Base-by-base conservation (phyloP, 345 rosid species). In the Raphanus raphanistrum region DNA sequence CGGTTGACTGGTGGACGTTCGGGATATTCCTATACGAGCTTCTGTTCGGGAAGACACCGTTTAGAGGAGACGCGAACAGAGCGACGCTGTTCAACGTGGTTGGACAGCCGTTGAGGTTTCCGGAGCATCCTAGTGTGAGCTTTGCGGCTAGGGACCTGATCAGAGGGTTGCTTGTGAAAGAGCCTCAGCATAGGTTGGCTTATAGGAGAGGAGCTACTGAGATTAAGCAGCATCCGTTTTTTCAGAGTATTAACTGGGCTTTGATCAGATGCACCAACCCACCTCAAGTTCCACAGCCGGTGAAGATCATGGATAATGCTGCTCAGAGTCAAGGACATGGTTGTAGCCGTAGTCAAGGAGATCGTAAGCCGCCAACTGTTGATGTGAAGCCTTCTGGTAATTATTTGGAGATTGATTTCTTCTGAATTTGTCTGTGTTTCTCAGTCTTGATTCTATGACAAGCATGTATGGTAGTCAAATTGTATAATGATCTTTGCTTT, bases 1-100 rank as follows among this genome's bases (percentile, higher is more conserved):
- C 97, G 2, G 97, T 90, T 2, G 98, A 92, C 72, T 92, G 98
- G 98, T 92, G 97, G 98, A 90, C 94, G 0, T 89, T 89, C 26
- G 98, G 98, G 80, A 86, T 90, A 11, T 90, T 92, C 74, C 87
- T 92, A 0, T 88, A 90, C 17, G 98, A 92, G 85, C 97, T 92
- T 73, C 60, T 92, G 70, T 93, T 85, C 9, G 98, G 98, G 62
- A 84, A 81, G 82, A 91, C 97, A 2, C 98, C 98, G 4, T 93
- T 93, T 65, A 89, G 81, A 70, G 98, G 93, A 7, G 84, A 86
- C 0, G 92, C 79, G 32, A 92, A 90, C 76, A 83, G 90, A 6
- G 87, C 90, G 13, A 93, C 98, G 1, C 75, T 88, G 38, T 84
- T 87, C 17, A 93, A 93, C 10, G 89, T 91, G 16, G 92, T 90